These are phyloP conservation scores for Penicillium maclennaniae DNA, from an alignment of 495 filamentous ascomycete genomes.

Conservation along the genomic window DNA sequence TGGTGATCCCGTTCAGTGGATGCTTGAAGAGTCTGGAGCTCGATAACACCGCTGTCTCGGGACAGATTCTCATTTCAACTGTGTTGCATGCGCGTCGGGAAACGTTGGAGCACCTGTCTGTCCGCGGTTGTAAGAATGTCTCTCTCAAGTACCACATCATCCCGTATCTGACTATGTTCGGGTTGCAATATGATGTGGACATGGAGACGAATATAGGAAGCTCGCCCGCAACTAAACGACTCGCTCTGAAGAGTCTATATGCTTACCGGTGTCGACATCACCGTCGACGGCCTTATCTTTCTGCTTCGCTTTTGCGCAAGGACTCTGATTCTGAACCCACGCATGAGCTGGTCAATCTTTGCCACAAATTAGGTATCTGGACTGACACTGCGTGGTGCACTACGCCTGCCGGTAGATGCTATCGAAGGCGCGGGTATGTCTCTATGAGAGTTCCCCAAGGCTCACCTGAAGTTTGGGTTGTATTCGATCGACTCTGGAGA, in stretches of 20 bases:
- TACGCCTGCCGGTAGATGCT: slow-evolving; percentile 56
- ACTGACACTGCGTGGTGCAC: slow-evolving; percentile 64
- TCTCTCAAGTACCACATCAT: slow-evolving; percentile 63
- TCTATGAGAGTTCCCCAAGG: slow-evolving; percentile 49
- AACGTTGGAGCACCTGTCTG: slow-evolving; percentile 55
- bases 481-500: slow-evolving; percentile 59
- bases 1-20: slow-evolving; percentile 52
- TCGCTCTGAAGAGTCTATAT: slow-evolving; percentile 58
- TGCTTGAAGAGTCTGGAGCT: slow-evolving; percentile 55
- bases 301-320: slow-evolving; percentile 50
- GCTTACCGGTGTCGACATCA: slow-evolving; percentile 61
- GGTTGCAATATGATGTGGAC: slow-evolving; percentile 42
- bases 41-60: slow-evolving; percentile 59
- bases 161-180: slow-evolving; percentile 52
- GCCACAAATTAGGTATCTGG: slow-evolving; percentile 58
- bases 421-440: slow-evolving; percentile 55
- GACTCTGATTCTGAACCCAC: slow-evolving; percentile 62
- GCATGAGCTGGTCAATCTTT: slow-evolving; percentile 59
- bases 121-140: slow-evolving; percentile 63
- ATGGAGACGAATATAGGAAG: slow-evolving; percentile 35
- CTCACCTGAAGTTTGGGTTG: slow-evolving; percentile 58
- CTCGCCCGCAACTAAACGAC: slow-evolving; percentile 31
- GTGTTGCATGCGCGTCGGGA: slow-evolving; percentile 51
- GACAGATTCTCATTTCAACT: slow-evolving; percentile 50
- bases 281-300: slow-evolving; percentile 54